Evolutionary conservation across 2,329 filamentous ascomycete species (phyloP).

Genomic region (Clonostachys rhizophaga): DNA sequence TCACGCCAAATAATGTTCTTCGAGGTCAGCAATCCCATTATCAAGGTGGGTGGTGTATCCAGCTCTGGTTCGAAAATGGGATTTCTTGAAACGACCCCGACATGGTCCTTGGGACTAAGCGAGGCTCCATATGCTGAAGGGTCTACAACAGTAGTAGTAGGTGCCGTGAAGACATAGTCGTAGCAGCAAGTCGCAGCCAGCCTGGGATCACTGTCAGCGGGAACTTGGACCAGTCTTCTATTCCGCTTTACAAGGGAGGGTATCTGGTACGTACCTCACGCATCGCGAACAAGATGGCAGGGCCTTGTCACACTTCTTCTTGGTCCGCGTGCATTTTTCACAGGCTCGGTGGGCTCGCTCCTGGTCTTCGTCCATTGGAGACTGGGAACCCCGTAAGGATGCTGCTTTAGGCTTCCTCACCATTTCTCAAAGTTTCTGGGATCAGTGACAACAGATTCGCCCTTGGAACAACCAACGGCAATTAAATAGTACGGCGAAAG

Average conservation of each 20-base stretch:
- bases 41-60: constrained; percentile 27
- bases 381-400: constrained; percentile 13
- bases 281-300: constrained; percentile 26
- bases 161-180: constrained; percentile 28
- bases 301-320: constrained; percentile 31
- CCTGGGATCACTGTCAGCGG: constrained; percentile 5
- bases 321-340: constrained; percentile 29
- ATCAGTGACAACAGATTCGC: no score
- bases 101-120: constrained; percentile 9
- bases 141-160: constrained; percentile 22
- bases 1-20: constrained; percentile 29
- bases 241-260: neutral
- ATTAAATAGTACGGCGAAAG: no score
- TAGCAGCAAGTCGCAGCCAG: constrained; percentile 24
- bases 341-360: constrained; percentile 26
- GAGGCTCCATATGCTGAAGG: constrained; percentile 9
- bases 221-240: neutral
- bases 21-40: constrained; percentile 28
- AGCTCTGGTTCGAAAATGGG: constrained; percentile 20
- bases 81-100: neutral
- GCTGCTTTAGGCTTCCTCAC: no score
- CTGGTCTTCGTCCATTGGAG: constrained; percentile 15
- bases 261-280: constrained; percentile 15
- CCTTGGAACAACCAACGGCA: no score
- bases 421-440: no score